These are phyloP conservation scores for Shiraia sp. DNA, from an alignment of 2,329 filamentous ascomycete genomes.

Conservation along the genomic window DNA sequence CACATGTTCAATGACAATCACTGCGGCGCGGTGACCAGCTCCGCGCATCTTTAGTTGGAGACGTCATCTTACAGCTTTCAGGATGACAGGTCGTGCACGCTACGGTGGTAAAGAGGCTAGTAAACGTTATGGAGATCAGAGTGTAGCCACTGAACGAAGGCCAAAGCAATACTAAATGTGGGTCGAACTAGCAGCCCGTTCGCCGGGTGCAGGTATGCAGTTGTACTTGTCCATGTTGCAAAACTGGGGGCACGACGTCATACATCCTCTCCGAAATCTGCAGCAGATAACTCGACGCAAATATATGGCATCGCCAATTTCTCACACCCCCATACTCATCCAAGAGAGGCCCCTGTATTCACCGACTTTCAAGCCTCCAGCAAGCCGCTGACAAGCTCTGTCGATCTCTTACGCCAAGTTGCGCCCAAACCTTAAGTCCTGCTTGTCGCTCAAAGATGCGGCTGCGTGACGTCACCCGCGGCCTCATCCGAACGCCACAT, in stretches of 20 bases:
- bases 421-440: constrained; percentile 12
- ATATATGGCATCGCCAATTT: not conserved
- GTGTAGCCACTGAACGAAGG: constrained; percentile 10
- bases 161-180: constrained; percentile 14
- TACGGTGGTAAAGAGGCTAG: constrained; percentile 8
- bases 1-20: not conserved
- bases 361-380: constrained; percentile 8
- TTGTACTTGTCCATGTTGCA: not conserved
- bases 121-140: constrained; percentile 5
- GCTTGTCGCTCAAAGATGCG: not conserved
- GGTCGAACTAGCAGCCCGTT: constrained; percentile 10
- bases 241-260: constrained; percentile 1
- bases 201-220: constrained; percentile 6
- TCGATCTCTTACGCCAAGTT: constrained; percentile 13
- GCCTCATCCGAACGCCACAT: constrained; percentile 3
- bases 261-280: not conserved
- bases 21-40: constrained; percentile 1
- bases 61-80: constrained; percentile 19
- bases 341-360: no score
- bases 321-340: not conserved
- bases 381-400: constrained; percentile 13
- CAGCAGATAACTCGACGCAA: not conserved
- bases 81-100: constrained; percentile 9
- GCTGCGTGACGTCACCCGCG: constrained; percentile 12
- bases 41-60: constrained; percentile 13